Conservation (phyloP, 169 alveolate genomes). For the Amoebophrya sp. region DNA sequence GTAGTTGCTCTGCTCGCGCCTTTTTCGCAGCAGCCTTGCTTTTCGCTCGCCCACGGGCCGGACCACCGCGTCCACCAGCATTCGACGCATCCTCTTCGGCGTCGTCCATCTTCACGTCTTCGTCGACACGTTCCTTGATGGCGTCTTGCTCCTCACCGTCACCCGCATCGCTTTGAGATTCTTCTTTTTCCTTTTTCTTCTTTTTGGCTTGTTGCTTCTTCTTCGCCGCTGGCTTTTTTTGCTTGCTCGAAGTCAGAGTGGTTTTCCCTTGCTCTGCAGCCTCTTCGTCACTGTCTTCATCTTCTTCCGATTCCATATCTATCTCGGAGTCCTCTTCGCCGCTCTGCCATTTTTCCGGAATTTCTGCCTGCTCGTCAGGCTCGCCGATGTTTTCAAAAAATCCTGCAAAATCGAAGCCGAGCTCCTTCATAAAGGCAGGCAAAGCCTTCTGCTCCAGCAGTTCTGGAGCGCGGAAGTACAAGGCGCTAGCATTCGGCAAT, state of each 20-base stretch:
- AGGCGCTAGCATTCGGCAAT: neutral
- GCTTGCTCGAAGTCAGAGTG: too few species aligned
- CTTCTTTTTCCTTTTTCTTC: too few species aligned
- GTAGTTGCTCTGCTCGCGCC: too few species aligned
- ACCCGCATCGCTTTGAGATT: too few species aligned
- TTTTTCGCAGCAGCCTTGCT: neutral
- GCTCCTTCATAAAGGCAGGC: constrained; percentile 8
- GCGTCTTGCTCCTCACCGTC: too few species aligned
- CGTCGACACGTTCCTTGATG: neutral
- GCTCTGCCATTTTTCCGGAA: too few species aligned
- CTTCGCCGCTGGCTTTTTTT: too few species aligned
- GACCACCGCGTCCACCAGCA: neutral
- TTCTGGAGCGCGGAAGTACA: neutral
- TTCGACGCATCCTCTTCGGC: neutral
- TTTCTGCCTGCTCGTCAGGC: neutral
- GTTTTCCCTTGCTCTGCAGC: too few species aligned
- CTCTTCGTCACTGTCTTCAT: too few species aligned
- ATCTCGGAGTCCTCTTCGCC: too few species aligned
- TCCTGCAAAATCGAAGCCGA: constrained; percentile 15
- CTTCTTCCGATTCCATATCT: too few species aligned
- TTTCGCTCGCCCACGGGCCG: neutral
- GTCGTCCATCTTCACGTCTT: neutral
- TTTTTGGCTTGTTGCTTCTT: too few species aligned
- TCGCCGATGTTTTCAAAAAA: neutral
- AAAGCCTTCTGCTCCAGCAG: neutral